Base-by-base conservation (phyloP, 2,329 filamentous ascomycete species). In the Aspergillus aculeatinus region DNA sequence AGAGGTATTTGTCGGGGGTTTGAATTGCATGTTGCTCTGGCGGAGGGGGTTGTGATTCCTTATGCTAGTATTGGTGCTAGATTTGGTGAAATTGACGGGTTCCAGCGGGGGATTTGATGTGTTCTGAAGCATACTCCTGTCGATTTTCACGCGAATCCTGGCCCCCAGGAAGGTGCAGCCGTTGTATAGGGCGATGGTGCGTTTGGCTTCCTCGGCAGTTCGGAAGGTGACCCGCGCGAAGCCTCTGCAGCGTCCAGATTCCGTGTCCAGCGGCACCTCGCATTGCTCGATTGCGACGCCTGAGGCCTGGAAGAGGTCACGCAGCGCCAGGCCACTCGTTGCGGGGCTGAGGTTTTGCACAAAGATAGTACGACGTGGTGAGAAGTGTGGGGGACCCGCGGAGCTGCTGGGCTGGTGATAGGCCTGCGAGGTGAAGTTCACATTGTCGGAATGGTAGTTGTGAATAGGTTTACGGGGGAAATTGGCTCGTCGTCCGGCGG, bases 131-230 rank as follows among this genome's bases (percentile, higher is more conserved):
- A 65, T 58, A 16, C 68, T 65, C 10, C 65, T 65, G 54, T 76
- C 70, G 52, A 77, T 60, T 52, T 69, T 67, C 6, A 78, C 72
- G 31, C 70, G 65, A 33, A 78, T 74, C 10, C 63, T 71, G 1
- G 67, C 65, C 1, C 72, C 74, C 58, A 70, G 70, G 55, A 78
- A 74, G 5, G 62, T 60, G 16, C 69, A 60, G 33, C 74, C 74
- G 60, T 78, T 73, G 55, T 74, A 72, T 52, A 70, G 65, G 1
- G 61, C 60, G 21, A 75, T 67, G 12, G 72, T 73, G n/a, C 68
- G 67, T 55, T 71, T 72, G 4, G 76, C 76, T 35, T 77, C 74
- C 0, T 77, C 75, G 12, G 66, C 61, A 10, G 62, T 71, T 42
- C 62, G 68, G 61, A 77, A 73, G 2, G 70, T 73, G 4, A 72